Conservation (phyloP, 768 basidiomycete genomes). For the Pisolithus microcarpus region DNA sequence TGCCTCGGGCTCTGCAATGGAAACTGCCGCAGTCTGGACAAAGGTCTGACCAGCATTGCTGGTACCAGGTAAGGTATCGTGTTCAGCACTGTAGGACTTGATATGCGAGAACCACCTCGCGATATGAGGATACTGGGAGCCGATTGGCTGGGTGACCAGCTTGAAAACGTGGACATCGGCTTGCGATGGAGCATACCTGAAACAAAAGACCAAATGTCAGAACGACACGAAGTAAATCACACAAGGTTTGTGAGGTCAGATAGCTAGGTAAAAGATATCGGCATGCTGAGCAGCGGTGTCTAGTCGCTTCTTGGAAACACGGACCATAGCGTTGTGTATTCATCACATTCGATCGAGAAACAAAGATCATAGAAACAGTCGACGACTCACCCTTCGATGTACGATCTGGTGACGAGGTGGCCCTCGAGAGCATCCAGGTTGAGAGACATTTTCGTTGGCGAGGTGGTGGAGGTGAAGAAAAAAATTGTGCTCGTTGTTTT, state of each 20-base stretch:
- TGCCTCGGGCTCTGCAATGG: conserved; percentile 40
- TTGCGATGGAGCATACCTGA: conserved; percentile 85
- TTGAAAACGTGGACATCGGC: conserved; percentile 92
- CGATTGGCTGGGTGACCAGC: conserved; percentile 60
- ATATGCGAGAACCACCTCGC: conserved; percentile 95
- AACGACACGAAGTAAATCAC: background rate
- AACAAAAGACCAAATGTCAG: conserved; percentile 9
- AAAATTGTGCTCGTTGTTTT: conserved; percentile 15
- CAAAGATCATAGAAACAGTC: conserved; percentile 3
- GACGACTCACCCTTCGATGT: conserved; percentile 79
- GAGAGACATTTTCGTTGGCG: conserved; percentile 47
- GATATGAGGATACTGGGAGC: conserved; percentile 60
- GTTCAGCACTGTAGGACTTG: conserved; percentile 75
- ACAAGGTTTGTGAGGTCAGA: conserved; percentile 47
- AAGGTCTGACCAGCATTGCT: conserved; percentile 76
- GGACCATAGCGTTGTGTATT: conserved; percentile 77
- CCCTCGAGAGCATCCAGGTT: conserved; percentile 71
- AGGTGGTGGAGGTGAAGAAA: conserved; percentile 16
- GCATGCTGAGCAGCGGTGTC: conserved; percentile 81
- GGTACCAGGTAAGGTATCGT: conserved; percentile 73
- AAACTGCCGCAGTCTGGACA: conserved; percentile 41
- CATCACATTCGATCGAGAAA: conserved; percentile 43
- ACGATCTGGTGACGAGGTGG: conserved; percentile 82
- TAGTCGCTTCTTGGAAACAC: conserved; percentile 95
- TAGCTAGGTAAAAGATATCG: conserved; percentile 63